Evolutionary conservation across 129 eudicot genomes (phyloP).

Genomic region (Lactuca saligna): DNA sequence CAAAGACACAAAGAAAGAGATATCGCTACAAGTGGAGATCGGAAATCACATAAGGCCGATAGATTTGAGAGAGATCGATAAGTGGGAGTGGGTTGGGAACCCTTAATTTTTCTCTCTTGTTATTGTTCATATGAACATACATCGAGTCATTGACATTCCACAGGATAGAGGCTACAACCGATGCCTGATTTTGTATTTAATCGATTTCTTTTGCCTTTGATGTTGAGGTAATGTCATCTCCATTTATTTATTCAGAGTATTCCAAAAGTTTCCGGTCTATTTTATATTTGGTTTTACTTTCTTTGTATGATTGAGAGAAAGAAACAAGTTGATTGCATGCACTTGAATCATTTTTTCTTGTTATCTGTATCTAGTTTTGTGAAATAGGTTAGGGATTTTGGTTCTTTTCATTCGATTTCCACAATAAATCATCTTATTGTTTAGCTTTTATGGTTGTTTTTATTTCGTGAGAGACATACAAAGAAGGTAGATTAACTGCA

Average conservation of each 20-base stretch:
- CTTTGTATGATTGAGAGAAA: constrained; percentile 6
- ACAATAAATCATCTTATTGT: background rate
- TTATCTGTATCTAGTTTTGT: background rate
- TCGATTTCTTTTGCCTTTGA: no score
- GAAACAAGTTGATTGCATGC: constrained; percentile 23
- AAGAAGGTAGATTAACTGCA: constrained; percentile 6
- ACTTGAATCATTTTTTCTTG: background rate
- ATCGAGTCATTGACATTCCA: no score
- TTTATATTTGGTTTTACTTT: background rate
- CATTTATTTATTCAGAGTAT: background rate
- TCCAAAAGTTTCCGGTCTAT: background rate
- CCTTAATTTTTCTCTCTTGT: no score
- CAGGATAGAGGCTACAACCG: no score
- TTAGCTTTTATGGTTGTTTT: background rate
- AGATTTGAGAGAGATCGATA: no score
- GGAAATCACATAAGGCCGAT: no score
- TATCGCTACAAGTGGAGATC: no score
- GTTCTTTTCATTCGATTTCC: background rate
- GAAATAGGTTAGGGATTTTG: background rate
- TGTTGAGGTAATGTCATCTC: background rate
- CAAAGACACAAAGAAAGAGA: no score
- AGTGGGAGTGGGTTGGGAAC: no score
- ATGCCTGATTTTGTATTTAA: no score
- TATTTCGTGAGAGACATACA: background rate
- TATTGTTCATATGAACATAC: no score